These are phyloP conservation scores for Neurospora hispaniola DNA, from an alignment of 495 filamentous ascomycete species.

Conservation along the genomic window DNA sequence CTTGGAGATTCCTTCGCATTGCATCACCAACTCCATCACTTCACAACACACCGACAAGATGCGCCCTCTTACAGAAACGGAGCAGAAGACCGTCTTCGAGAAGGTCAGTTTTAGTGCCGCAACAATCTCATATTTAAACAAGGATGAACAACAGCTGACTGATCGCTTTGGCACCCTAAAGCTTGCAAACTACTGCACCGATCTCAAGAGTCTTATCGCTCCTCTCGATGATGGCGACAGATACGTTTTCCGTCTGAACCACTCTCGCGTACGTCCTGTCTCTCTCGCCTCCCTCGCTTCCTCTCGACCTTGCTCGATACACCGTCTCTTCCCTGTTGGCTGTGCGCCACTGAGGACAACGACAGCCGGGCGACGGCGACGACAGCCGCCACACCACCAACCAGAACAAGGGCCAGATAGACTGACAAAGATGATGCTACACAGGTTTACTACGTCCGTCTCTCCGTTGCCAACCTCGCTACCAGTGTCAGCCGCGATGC, in stretches of 20 bases:
- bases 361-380: background rate
- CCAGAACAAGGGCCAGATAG: background rate
- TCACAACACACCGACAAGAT: conserved; percentile 31
- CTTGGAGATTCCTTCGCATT: background rate
- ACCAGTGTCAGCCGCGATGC: conserved; percentile 67
- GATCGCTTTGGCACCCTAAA: background rate
- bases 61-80: conserved; percentile 63
- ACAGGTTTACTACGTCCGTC: conserved; percentile 81
- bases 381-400: background rate
- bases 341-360: background rate
- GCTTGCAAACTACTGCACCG: conserved; percentile 25
- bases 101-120: conserved; percentile 33
- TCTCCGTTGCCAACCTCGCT: conserved; percentile 83
- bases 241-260: conserved; percentile 78
- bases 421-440: background rate
- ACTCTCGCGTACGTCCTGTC: conserved; percentile 23
- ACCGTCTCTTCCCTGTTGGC: conserved; percentile 5
- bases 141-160: background rate
- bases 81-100: conserved; percentile 62
- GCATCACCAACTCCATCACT: background rate
- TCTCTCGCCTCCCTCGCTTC: background rate
- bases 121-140: background rate
- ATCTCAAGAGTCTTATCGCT: conserved; percentile 67
- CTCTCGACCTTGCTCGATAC: background rate
- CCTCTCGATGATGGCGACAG: conserved; percentile 59